phyloP scores from a whole-genome alignment of 495 filamentous ascomycete genomes.

The Opeltia flavorubescens region DNA sequence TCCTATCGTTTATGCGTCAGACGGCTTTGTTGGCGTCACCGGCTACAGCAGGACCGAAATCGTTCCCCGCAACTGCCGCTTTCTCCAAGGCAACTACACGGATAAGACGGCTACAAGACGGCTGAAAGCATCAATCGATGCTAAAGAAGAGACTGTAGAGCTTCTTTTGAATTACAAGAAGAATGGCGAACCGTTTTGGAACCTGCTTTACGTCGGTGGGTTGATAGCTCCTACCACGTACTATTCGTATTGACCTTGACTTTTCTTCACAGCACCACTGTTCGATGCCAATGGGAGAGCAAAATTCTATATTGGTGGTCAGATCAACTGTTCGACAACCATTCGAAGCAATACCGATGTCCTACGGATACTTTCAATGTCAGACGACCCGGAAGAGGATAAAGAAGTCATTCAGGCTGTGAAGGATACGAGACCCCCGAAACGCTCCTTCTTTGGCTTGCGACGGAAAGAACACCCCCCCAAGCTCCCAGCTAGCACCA shows the following conservation, averaged over 20 bases:
- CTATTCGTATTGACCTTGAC: not conserved
- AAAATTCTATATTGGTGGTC: slow-evolving; percentile 37
- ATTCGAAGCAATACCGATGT: slow-evolving; percentile 35
- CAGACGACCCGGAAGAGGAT: slow-evolving; percentile 16
- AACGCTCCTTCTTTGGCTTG: slow-evolving; percentile 20
- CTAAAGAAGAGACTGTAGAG: slow-evolving; percentile 32
- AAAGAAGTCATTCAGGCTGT: slow-evolving; percentile 6
- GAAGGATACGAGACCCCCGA: slow-evolving; percentile 5
- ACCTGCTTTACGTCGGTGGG: slow-evolving; percentile 32
- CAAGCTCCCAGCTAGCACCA: slow-evolving; percentile 9
- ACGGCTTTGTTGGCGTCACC: slow-evolving; percentile 34
- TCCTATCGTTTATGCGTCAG: slow-evolving; percentile 36
- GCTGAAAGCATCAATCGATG: slow-evolving; percentile 26
- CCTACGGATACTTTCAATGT: slow-evolving; percentile 29
- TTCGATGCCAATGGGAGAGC: slow-evolving; percentile 27
- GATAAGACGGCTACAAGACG: slow-evolving; percentile 25
- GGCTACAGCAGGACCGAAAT: slow-evolving; percentile 33
- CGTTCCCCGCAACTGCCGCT: slow-evolving; percentile 34
- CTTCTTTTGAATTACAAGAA: slow-evolving; percentile 38
- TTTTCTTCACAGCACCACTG: slow-evolving; percentile 26
- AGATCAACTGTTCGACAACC: slow-evolving; percentile 41
- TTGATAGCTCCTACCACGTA: not conserved
- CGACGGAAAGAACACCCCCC: slow-evolving; percentile 17
- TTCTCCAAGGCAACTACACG: slow-evolving; percentile 35
- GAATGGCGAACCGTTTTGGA: slow-evolving; percentile 41